Percentiles rank a stretch among this genome's conserved stretches.
These are phyloP conservation scores for Aspergillus diversus DNA, from an alignment of 495 filamentous ascomycete genomes.

Conservation along the genomic window DNA sequence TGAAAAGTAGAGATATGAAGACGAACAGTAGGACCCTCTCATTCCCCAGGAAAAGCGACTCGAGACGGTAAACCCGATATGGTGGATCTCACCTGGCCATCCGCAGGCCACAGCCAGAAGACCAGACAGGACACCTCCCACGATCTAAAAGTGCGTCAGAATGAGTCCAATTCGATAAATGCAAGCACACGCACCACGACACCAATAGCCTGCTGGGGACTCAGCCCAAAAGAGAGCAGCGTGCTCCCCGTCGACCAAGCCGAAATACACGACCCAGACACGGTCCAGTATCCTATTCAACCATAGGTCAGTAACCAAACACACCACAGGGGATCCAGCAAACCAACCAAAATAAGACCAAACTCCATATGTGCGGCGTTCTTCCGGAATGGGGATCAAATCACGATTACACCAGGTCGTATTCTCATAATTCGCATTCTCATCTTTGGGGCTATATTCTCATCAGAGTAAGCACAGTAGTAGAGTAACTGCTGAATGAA, in stretches of 20 bases:
- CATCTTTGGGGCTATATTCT: constrained; percentile 7
- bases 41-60: constrained; percentile 16
- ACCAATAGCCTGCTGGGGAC: constrained; percentile 14
- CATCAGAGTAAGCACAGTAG: too few relatives aligned
- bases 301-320: not conserved
- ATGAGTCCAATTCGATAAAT: too few relatives aligned
- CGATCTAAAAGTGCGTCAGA: not conserved
- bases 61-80: constrained; percentile 15
- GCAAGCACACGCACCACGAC: constrained; percentile 1
- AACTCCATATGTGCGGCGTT: constrained; percentile 11
- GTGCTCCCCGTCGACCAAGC: constrained; percentile 17
- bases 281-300: constrained; percentile 10
- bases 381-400: constrained; percentile 10
- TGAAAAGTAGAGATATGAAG: not conserved
- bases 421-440: constrained; percentile 16
- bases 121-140: constrained; percentile 4
- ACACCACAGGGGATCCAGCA: not conserved
- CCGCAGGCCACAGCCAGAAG: constrained; percentile 1
- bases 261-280: constrained; percentile 12
- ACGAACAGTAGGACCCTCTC: constrained; percentile 15
- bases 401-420: constrained; percentile 18
- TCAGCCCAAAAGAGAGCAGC: constrained; percentile 13
- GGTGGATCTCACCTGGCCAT: constrained; percentile 15
- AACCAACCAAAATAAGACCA: constrained; percentile 13
- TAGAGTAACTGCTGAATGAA: too few relatives aligned